Base-by-base conservation (phyloP, 805 yeast species). In the Lachancea waltii region DNA sequence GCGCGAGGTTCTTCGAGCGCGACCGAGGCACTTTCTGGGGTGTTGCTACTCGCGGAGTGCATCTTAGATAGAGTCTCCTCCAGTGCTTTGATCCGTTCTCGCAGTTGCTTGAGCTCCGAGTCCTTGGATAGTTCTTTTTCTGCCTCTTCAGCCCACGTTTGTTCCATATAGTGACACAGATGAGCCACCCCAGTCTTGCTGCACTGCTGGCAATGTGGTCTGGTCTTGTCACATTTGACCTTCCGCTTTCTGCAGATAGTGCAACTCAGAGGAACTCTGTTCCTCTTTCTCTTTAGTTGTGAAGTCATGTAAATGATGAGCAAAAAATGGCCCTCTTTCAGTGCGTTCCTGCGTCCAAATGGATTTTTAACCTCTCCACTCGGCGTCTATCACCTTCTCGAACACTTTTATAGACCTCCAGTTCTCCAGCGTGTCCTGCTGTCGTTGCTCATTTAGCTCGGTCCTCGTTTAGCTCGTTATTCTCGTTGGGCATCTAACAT, bases 141-240 rank as follows among this genome's bases (percentile, higher is more conserved):
- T 63, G 61, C 55, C 46, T 62, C 53, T 51, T 61, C 49, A 56
- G 80, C 79, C 81, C 81, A 75, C n/a, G 68, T 62, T 29, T 78
- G 81, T 44, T 73, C 79, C 47, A 75, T 63, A 46, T 73, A 75
- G 36, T 72, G 74, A 42, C 81, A 75, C 14, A 75, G 56, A 50
- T 75, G 79, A 6, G 71, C 71, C 11, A 75, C 79, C 2, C 79
- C 79, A 11, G 76, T 74, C 48, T 72, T 71, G 24, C 68, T 65
- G 60, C 81, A 75, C 40, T 72, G 74, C 7, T 72, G 63, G 54
- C 81, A 75, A 35, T 72, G 74, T 1, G 81, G 81, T 45, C 74
- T 67, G 31, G 65, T 64, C 43, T 68, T 65, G 46, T 68, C 72
- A 57, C 74, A 69, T 33, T 69, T 71, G 11, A 73, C 74, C 45